Evolutionary conservation across 257 asterid species (phyloP).

Genomic region (Paulownia fortunei): DNA sequence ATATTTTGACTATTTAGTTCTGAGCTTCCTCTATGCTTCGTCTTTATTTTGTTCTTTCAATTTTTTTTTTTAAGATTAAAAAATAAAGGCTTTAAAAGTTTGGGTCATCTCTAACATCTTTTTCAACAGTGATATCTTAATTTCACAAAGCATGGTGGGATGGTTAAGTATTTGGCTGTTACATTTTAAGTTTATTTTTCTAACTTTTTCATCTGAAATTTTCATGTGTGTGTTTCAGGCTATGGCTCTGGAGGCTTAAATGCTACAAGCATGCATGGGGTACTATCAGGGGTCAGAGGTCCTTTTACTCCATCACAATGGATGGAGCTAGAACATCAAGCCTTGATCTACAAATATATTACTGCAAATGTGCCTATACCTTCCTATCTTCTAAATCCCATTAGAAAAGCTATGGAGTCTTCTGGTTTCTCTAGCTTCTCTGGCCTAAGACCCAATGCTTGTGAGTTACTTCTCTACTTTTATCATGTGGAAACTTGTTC

Average conservation of each 20-base stretch:
- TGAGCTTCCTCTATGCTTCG: too few species aligned
- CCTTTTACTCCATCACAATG: slow-evolving; percentile 79
- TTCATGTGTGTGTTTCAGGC: slow-evolving; percentile 42
- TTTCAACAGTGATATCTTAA: neutral
- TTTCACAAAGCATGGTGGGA: neutral
- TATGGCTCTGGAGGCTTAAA: slow-evolving; percentile 48
- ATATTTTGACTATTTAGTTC: too few species aligned
- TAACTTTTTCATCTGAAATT: neutral
- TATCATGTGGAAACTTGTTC: neutral
- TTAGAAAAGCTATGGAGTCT: slow-evolving; percentile 70
- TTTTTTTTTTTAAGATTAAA: too few species aligned
- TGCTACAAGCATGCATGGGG: slow-evolving; percentile 57
- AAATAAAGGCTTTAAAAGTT: neutral
- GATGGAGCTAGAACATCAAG: slow-evolving; percentile 85
- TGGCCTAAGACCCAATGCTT: slow-evolving; percentile 60
- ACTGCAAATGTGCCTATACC: slow-evolving; percentile 74
- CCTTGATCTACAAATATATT: slow-evolving; percentile 82
- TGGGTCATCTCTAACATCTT: neutral
- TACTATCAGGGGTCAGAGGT: slow-evolving; percentile 49
- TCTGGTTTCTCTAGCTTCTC: slow-evolving; percentile 53
- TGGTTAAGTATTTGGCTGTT: neutral
- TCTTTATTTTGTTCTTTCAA: too few species aligned
- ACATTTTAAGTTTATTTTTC: neutral
- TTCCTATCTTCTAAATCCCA: slow-evolving; percentile 71
- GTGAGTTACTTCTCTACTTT: slow-evolving; percentile 43